Evolutionary conservation across 176 grass and related monocot species (phyloP), one percentile per base, ranked within the genome.

Genomic region (Eragrostis nindensis): DNA sequence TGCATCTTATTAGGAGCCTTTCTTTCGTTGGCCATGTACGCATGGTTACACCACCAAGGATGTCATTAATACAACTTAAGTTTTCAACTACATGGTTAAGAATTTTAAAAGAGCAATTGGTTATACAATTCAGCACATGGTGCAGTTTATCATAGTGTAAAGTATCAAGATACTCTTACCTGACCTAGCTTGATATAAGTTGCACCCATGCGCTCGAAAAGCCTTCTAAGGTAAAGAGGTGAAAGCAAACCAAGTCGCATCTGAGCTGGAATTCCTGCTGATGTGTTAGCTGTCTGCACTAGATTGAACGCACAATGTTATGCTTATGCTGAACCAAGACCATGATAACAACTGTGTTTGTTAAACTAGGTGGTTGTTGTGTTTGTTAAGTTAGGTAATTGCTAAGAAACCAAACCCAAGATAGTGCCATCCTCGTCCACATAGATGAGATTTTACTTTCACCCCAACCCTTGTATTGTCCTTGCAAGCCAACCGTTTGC

Each of bases 101-200:
- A 78, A 56, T n/a, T 77, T 1, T 59, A 45, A 77, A 72, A 38
- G 4, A 24, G 38, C 14, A 38, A 76, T 70, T 62, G n/a, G 49
- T 13, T 63, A 13, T 11, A 6, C 7, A 84, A 24, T 29, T 57
- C 7, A 47, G 16, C 22, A 68, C 10, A 49, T 1, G 12, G n/a
- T 65, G 36, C 25, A 53, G 11, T 60, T 50, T 17, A 75, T 75
- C 62, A 62, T 45, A 44, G 24, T 38, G 62, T 11, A 80, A 61
- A 73, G 40, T 80, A 57, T 52, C 29, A 81, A 68, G 12, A 50
- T 52, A 24, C 47, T 45, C 48, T 82, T 91, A 95, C 92, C 92
- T 98, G 95, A 56, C 95, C 95, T 76, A 98, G 86, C 78, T 98
- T 98, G 83, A 98, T 91, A 78, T 98, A 98, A 87, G 95, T 98